Conservation (phyloP, 2,329 filamentous ascomycete genomes). For the Nothopassalora personata region DNA sequence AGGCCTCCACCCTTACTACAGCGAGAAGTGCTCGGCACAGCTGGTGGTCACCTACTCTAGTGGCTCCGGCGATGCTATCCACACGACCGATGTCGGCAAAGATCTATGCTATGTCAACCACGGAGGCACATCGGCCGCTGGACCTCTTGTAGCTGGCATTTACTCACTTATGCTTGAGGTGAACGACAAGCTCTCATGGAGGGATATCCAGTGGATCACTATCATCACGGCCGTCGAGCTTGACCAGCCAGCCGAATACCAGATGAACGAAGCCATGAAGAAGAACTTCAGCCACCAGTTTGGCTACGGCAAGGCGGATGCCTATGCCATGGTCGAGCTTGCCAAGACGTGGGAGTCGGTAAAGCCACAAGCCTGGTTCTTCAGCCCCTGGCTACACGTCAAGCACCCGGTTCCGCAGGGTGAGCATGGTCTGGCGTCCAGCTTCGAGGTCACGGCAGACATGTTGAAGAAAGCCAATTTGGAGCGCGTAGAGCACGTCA, state of each 20-base stretch:
- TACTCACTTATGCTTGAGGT: constrained; percentile 81
- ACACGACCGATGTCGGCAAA: constrained; percentile 86
- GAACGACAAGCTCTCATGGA: constrained; percentile 83
- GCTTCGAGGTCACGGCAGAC: constrained; percentile 74
- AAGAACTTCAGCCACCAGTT: constrained; percentile 90
- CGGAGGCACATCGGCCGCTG: constrained; percentile 91
- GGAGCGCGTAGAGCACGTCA: constrained; percentile 85
- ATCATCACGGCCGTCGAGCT: constrained; percentile 79
- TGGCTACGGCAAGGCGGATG: constrained; percentile 93
- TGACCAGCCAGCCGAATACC: constrained; percentile 73
- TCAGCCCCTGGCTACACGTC: constrained; percentile 89
- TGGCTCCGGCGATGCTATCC: constrained; percentile 80
- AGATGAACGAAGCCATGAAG: constrained; percentile 66
- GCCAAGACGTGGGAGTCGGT: constrained; percentile 82
- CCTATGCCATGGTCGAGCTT: constrained; percentile 74
- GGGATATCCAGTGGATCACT: constrained; percentile 88
- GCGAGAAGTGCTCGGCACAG: constrained; percentile 91
- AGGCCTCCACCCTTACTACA: constrained; percentile 90
- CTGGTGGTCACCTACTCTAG: constrained; percentile 96
- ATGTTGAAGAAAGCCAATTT: constrained; percentile 80
- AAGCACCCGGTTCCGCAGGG: constrained; percentile 82
- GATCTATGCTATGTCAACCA: constrained; percentile 76
- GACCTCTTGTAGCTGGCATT: constrained; percentile 85
- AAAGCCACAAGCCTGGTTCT: constrained; percentile 93
- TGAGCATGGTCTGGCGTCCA: constrained; percentile 67